These are phyloP conservation scores for Croton setiger DNA, from an alignment of 441 rosid species.

Conservation along the genomic window DNA sequence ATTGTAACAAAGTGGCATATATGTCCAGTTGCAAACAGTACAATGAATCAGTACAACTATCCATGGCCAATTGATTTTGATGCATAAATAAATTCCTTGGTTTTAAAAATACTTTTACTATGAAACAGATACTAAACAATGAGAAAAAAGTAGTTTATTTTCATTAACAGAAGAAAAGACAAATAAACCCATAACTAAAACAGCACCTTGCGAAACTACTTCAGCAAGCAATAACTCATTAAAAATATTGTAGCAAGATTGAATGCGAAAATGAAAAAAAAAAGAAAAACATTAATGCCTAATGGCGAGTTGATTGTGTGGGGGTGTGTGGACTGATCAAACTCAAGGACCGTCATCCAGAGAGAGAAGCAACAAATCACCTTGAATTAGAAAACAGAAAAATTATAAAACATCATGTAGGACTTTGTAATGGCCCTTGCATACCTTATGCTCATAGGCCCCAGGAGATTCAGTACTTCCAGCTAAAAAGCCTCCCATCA, in stretches of 20 bases:
- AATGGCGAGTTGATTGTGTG: too few species aligned
- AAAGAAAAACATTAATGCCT: too few species aligned
- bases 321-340: not conserved
- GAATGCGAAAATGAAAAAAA: too few species aligned
- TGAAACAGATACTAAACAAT: not conserved
- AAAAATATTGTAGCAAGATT: too few species aligned
- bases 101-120: too few species aligned
- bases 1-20: not conserved
- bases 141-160: too few species aligned
- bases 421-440: not conserved
- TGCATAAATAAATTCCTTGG: not conserved
- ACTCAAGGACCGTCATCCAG: not conserved
- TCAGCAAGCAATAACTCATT: not conserved
- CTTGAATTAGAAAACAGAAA: too few species aligned
- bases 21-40: not conserved
- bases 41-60: too few species aligned
- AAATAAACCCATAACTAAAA: too few species aligned
- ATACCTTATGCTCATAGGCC: conserved; percentile 57
- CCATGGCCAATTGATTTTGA: too few species aligned
- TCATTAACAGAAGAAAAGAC: not conserved
- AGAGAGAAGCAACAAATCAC: too few species aligned
- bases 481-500: conserved; percentile 94
- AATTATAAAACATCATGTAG: not conserved
- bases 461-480: conserved; percentile 92
- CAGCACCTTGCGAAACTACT: not conserved